Evolutionary conservation across 2,329 filamentous ascomycete species (phyloP), one percentile per base, ranked within the genome.

Genomic region (Drechslerella coelobrocha): DNA sequence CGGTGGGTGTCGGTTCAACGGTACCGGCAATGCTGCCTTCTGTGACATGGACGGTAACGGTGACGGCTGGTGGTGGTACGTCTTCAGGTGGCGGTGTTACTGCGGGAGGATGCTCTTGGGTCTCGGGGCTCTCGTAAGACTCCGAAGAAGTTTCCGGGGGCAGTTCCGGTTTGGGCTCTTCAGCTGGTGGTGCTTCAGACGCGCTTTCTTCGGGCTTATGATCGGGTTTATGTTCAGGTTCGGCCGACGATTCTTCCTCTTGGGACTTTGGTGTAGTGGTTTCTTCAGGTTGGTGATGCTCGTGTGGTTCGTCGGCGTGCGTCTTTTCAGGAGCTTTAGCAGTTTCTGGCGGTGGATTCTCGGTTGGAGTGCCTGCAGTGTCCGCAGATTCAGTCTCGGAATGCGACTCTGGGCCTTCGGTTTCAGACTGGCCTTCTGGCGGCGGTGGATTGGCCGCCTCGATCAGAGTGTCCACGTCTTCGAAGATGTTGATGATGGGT

Each of bases 401-500:
- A 5, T 19, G 10, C 41, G 41, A 19, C 9, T 45, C 10, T 10
- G 41, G 12, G 3, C 34, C 34, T 14, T 39, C 19, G 10, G 7
- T 39, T 17, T 60, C 43, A 17, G 24, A 19, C 8, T 41, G 6
- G 1, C 21, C 31, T 54, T 53, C 61, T 27, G 54, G 45, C 14
- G 47, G 57, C 3, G 23, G 31, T 24, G 19, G 27, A 3, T 24
- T 34, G 8, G 6, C 17, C 12, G 1, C 61, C 6, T 52, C 48
- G n/a, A 61, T 21, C 1, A 57, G 24, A 1, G n/a, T 57, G 7
- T 43, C 43, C 14, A 60, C 29, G 21, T 60, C 39, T 27, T 51
- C 43, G 31, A 60, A 60, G 5, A 60, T 60, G 14, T 56, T 56
- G 31, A 47, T 37, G 2, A 60, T 26, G 26, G 56, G 56, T 14